A percentile compares a stretch with the other conserved stretches of the same genome.
These are phyloP conservation scores for Alternaria alternata DNA, from an alignment of 2,329 filamentous ascomycete species.

Conservation along the genomic window DNA sequence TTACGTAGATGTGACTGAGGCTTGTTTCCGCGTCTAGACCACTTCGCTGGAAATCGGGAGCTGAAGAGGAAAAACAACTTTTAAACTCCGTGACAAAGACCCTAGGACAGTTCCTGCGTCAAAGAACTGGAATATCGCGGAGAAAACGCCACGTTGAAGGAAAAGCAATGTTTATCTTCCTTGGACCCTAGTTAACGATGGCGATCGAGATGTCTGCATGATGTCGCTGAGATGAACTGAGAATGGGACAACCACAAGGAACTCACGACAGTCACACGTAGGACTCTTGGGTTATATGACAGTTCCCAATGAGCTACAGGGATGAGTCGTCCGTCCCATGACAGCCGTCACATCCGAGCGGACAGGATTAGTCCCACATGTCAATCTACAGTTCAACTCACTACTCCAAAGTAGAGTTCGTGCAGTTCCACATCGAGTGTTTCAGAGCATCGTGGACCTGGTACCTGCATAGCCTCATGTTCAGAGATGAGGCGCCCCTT, in stretches of 20 bases:
- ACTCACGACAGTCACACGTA: neutral
- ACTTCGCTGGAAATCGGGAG: neutral
- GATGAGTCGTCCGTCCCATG: neutral
- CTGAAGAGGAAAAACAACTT: neutral
- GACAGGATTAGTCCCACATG: neutral
- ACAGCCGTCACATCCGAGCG: neutral
- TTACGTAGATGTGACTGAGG: neutral
- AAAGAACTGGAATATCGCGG: neutral
- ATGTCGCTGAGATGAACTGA: neutral
- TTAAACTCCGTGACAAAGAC: neutral
- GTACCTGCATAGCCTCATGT: neutral
- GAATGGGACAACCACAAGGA: neutral
- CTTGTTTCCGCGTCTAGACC: neutral
- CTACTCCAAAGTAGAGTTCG: neutral
- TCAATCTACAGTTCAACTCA: neutral
- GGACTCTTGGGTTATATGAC: neutral
- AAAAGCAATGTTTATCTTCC: neutral
- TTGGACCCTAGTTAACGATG: neutral
- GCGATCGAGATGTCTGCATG: neutral
- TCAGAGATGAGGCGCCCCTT: slow-evolving; percentile 1
- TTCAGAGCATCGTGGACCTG: neutral
- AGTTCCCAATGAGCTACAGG: neutral
- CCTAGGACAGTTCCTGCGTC: neutral
- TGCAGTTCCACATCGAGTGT: neutral
- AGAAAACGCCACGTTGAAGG: neutral